Evolutionary conservation across 2,329 filamentous ascomycete genomes (phyloP).

Genomic region (Lachnellula subtilissima): DNA sequence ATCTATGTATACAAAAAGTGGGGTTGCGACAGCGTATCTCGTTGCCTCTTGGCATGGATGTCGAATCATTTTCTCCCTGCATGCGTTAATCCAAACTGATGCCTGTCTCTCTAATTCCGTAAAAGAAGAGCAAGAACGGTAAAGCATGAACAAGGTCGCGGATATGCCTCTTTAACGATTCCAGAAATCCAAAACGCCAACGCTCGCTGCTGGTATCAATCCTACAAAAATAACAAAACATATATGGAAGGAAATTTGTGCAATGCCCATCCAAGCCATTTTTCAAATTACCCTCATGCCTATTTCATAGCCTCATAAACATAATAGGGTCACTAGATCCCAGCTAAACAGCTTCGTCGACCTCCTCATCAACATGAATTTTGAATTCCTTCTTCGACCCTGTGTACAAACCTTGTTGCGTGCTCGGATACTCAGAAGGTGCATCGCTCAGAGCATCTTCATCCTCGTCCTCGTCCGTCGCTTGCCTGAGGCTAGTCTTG

Average conservation of each 20-base stretch:
- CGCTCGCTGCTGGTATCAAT: constrained; percentile 3
- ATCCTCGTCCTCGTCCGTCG: constrained; percentile 23
- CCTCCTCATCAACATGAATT: constrained; percentile 29
- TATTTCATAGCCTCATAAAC: not conserved
- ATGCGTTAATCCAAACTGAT: not conserved
- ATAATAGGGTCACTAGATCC: not conserved
- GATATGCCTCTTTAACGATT: not conserved
- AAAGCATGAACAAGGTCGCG: not conserved
- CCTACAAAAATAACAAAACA: not conserved
- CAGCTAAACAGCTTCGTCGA: constrained; percentile 10
- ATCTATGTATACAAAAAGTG: constrained; percentile 1
- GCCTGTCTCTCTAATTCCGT: not conserved
- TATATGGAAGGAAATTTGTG: not conserved
- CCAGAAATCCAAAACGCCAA: constrained; percentile 3
- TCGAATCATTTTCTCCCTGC: not conserved
- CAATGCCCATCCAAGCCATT: not conserved
- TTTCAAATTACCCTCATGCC: not conserved
- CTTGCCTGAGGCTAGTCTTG: not conserved
- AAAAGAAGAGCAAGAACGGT: not conserved
- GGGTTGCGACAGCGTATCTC: not conserved
- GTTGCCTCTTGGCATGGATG: not conserved
- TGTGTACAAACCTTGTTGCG: constrained; percentile 31
- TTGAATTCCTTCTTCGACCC: constrained; percentile 16
- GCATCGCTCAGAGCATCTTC: constrained; percentile 30
- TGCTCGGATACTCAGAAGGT: constrained; percentile 54